Conservation (phyloP, 805 yeast genomes). For the Lachancea dasiensis region DNA sequence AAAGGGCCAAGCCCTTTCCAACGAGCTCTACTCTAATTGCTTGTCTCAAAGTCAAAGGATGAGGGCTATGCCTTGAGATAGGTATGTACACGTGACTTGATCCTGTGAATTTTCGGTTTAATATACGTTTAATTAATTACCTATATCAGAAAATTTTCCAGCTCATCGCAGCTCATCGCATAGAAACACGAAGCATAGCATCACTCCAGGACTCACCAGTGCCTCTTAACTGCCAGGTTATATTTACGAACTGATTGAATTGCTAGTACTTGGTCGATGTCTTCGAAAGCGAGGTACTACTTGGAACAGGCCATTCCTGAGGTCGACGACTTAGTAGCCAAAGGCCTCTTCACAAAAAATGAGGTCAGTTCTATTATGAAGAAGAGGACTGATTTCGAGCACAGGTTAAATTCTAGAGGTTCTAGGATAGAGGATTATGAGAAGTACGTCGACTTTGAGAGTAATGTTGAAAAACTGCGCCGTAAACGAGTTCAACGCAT, state of each 20-base stretch:
- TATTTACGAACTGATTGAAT: neutral
- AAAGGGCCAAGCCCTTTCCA: no score
- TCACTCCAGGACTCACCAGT: no score
- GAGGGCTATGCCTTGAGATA: no score
- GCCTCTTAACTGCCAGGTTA: no score
- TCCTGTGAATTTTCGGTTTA: no score
- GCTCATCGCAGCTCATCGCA: constrained; percentile 12
- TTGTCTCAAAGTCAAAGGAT: no score
- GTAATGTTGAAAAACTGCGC: constrained; percentile 70
- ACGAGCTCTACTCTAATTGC: no score
- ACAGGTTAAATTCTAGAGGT: constrained; percentile 78
- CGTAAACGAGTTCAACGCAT: constrained; percentile 63
- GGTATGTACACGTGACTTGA: no score
- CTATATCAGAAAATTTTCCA: constrained; percentile 8
- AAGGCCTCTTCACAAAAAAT: constrained; percentile 73
- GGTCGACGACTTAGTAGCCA: constrained; percentile 75
- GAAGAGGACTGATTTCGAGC: constrained; percentile 93
- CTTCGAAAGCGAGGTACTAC: constrained; percentile 51
- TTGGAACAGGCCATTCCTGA: constrained; percentile 80
- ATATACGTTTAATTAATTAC: no score
- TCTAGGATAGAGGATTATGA: constrained; percentile 71
- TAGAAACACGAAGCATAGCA: constrained; percentile 3
- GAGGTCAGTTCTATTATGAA: constrained; percentile 85
- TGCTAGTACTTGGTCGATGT: no score
- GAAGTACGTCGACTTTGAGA: constrained; percentile 75